Evolutionary conservation across 2,329 filamentous ascomycete species (phyloP).

Genomic region (Nigrograna mackinnonii): DNA sequence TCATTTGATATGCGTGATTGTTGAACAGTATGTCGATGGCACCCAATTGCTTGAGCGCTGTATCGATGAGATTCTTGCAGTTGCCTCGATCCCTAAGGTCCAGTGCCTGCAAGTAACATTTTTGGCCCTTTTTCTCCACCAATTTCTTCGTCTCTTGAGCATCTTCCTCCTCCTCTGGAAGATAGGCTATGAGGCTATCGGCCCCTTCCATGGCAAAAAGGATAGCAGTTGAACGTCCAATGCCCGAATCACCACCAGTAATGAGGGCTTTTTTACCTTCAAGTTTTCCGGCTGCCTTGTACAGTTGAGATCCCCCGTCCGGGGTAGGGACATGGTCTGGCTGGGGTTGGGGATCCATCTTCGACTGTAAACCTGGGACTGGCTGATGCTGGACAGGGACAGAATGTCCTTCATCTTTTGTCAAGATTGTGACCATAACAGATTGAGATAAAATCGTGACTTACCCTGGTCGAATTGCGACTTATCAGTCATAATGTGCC

Average conservation of each 20-base stretch:
- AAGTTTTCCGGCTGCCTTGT: constrained; percentile 77
- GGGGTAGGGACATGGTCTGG: constrained; percentile 69
- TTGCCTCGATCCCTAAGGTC: constrained; percentile 69
- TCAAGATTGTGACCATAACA: constrained; percentile 4
- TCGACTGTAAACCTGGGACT: constrained; percentile 56
- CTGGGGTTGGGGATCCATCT: constrained; percentile 63
- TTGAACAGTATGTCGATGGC: constrained; percentile 75
- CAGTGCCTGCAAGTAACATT: constrained; percentile 65
- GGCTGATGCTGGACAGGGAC: constrained; percentile 55
- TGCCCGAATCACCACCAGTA: constrained; percentile 79
- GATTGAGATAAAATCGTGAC: neutral
- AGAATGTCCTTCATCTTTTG: constrained; percentile 46
- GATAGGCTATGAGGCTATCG: constrained; percentile 72
- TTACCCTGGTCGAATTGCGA: constrained; percentile 41
- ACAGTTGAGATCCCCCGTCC: constrained; percentile 69
- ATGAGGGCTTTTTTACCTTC: constrained; percentile 76
- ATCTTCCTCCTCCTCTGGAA: constrained; percentile 76
- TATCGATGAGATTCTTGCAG: constrained; percentile 71
- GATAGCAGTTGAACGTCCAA: constrained; percentile 75
- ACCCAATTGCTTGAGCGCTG: constrained; percentile 67
- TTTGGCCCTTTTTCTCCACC: constrained; percentile 68
- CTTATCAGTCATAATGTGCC: constrained; percentile 27
- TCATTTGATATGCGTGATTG: constrained; percentile 75
- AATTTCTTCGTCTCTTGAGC: constrained; percentile 73
- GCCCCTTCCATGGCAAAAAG: constrained; percentile 83